Evolutionary conservation across 805 yeast genomes (phyloP).

Genomic region (Hyphopichia homilentoma): DNA sequence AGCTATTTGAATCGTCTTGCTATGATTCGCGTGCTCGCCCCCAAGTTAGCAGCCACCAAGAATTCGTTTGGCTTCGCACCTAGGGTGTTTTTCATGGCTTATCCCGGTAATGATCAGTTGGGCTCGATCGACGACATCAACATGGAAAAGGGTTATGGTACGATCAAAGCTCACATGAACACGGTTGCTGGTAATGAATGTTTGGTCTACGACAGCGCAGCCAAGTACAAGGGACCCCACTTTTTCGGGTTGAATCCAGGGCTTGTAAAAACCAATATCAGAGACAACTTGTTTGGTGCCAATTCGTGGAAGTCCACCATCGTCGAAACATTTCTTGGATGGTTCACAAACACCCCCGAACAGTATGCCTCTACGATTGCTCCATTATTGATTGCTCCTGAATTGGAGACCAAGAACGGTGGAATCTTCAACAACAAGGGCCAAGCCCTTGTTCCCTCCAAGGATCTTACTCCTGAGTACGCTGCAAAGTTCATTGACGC

Average conservation of each 20-base stretch:
- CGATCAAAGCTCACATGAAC: slow-evolving; percentile 28
- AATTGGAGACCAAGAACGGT: slow-evolving; percentile 25
- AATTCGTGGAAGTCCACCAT: slow-evolving; percentile 16
- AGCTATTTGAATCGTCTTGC: slow-evolving; percentile 33
- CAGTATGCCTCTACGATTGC: slow-evolving; percentile 25
- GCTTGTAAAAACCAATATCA: slow-evolving; percentile 29
- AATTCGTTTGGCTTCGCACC: slow-evolving; percentile 13
- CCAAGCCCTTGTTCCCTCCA: slow-evolving; percentile 17
- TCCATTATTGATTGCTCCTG: slow-evolving; percentile 18
- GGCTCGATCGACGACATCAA: slow-evolving; percentile 34
- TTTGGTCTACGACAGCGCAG: slow-evolving; percentile 17
- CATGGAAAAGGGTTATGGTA: slow-evolving; percentile 24
- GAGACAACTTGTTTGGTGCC: slow-evolving; percentile 28
- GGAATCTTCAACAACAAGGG: slow-evolving; percentile 26
- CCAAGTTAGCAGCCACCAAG: slow-evolving; percentile 12
- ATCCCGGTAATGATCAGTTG: slow-evolving; percentile 27
- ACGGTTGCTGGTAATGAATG: slow-evolving; percentile 44
- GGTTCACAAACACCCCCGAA: slow-evolving; percentile 27
- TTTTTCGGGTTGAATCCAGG: slow-evolving; percentile 41
- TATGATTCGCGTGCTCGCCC: slow-evolving; percentile 22
- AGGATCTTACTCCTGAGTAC: slow-evolving; percentile 22
- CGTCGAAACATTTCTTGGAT: slow-evolving; percentile 25
- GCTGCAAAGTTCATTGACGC: slow-evolving; percentile 19
- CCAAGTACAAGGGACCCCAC: slow-evolving; percentile 14
- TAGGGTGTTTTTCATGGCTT: slow-evolving; percentile 37